Base-by-base conservation (phyloP, 208 protist species). In the Leishmania mexicana region DNA sequence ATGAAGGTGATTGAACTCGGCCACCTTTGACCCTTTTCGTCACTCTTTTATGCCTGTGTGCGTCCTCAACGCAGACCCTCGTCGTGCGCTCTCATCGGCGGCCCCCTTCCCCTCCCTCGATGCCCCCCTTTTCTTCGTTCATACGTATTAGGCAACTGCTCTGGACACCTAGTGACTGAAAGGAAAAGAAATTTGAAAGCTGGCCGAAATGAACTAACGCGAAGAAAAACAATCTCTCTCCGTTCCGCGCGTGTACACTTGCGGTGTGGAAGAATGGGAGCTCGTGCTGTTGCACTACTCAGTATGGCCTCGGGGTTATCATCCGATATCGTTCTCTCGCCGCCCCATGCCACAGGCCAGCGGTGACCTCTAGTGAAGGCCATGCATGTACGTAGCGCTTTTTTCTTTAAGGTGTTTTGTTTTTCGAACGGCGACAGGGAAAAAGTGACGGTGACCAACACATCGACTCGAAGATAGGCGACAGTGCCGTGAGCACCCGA, bases 1-100 rank as follows among this genome's bases (percentile, higher is more conserved):
- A 94, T 95, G 92, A 83, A 85, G 54, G 70, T 93, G 15, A 75
- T 92, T 21, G 49, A 89, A 38, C 60, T 81, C 10, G 76, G 83
- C 17, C 89, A 94, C 65, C 57, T 94, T 35, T 94, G 92, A 62
- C 17, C 47, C 53, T 21, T 31, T 42, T 53, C 28, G 19, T 68
- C 40, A 7, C 35, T 28, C 35, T n/a, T 60, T 28, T 42, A 17
- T 45, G 53, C 49, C 6, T 31, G 35, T 10, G 31, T 72, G 38
- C 3, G 21, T 47, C 38, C 49, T 72, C 15, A 68, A 31, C 15
- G 17, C 38, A 72, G 17, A 3, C 40, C n/a, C 24, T 75, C 47
- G 15, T 75, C 47, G 7, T 2, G 4, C 24, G 54, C 10, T 8
- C 47, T 57, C n/a, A 24, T 28, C 11, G n/a, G 35, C 28, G 28